These are phyloP conservation scores for Trichosporon faecale DNA, from an alignment of 1,284 basidiomycete genomes.

Conservation along the genomic window DNA sequence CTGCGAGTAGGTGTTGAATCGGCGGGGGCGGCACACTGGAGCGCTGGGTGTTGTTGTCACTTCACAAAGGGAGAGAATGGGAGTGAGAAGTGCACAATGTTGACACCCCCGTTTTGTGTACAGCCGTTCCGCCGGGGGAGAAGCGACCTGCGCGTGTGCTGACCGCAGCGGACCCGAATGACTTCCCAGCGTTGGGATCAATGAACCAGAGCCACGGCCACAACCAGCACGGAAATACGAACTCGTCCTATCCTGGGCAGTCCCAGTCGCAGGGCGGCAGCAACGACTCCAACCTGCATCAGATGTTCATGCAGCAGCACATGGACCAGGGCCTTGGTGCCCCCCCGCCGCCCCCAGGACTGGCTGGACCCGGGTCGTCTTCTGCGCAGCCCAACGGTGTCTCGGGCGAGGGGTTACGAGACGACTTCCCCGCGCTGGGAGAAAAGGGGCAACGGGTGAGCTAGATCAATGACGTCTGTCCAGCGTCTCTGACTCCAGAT, in stretches of 20 bases:
- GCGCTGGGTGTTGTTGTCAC: neutral
- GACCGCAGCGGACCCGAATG: slow-evolving; percentile 38
- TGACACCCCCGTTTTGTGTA: neutral
- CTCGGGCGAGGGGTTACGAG: slow-evolving; percentile 32
- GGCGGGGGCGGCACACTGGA: neutral
- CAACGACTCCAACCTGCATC: slow-evolving; percentile 23
- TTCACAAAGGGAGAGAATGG: neutral
- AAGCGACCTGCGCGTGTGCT: neutral
- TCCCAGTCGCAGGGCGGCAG: slow-evolving; percentile 32
- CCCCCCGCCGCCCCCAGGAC: slow-evolving; percentile 49
- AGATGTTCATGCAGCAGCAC: slow-evolving; percentile 38
- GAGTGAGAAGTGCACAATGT: neutral
- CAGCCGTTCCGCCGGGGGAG: neutral
- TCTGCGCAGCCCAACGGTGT: slow-evolving; percentile 35
- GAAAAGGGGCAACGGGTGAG: slow-evolving; percentile 35
- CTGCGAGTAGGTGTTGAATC: slow-evolving; percentile 22
- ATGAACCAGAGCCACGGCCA: slow-evolving; percentile 24
- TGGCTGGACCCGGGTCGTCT: slow-evolving; percentile 38
- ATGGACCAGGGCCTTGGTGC: slow-evolving; percentile 33
- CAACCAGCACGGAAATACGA: slow-evolving; percentile 22
- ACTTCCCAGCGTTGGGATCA: slow-evolving; percentile 49
- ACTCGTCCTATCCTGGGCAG: slow-evolving; percentile 43
- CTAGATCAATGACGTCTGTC: neutral
- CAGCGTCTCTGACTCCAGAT: slow-evolving; percentile 29
- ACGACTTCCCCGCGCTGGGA: slow-evolving; percentile 51